These are phyloP conservation scores for Decorospora gaudefroyi DNA, from an alignment of 2,329 filamentous ascomycete genomes.

Conservation along the genomic window DNA sequence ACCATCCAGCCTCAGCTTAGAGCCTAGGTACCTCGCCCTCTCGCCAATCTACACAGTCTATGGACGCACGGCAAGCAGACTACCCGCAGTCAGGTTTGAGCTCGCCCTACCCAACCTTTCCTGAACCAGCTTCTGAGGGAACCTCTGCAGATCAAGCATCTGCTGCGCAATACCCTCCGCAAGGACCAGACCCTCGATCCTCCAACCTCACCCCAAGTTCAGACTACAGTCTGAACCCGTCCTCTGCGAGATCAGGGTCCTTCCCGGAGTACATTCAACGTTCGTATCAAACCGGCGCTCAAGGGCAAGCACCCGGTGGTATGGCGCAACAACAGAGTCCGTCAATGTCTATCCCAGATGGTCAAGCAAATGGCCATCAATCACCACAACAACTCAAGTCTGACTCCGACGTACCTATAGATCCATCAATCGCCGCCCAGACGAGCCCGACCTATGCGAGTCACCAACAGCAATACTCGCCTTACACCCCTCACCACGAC, in stretches of 20 bases:
- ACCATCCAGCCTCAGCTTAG: conserved; percentile 46
- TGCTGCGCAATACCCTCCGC: conserved; percentile 82
- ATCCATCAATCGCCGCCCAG: conserved; percentile 93
- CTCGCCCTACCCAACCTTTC: conserved; percentile 59
- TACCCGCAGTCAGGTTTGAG: conserved; percentile 61
- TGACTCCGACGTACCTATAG: conserved; percentile 98
- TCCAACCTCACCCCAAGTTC: conserved; percentile 82
- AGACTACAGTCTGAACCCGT: conserved; percentile 81
- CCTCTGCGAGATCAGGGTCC: conserved; percentile 75
- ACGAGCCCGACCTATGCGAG: conserved; percentile 84
- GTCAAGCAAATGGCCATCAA: conserved; percentile 69
- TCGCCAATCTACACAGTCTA: conserved; percentile 52
- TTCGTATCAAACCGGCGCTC: conserved; percentile 74
- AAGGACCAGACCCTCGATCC: conserved; percentile 77
- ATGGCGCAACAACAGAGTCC: conserved; percentile 99
- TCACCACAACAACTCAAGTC: conserved; percentile 73
- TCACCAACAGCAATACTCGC: conserved; percentile 78
- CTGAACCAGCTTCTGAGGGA: conserved; percentile 76
- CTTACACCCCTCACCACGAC: conserved; percentile 82
- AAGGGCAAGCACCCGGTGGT: conserved; percentile 76
- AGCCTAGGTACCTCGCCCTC: conserved; percentile 40
- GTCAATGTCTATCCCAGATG: conserved; percentile 88
- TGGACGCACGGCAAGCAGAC: conserved; percentile 59
- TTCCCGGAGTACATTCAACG: conserved; percentile 88
- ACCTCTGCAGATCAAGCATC: conserved; percentile 86